Evolutionary conservation across 2,329 filamentous ascomycete species (phyloP).

Genomic region (Sporothrix variecibatus): DNA sequence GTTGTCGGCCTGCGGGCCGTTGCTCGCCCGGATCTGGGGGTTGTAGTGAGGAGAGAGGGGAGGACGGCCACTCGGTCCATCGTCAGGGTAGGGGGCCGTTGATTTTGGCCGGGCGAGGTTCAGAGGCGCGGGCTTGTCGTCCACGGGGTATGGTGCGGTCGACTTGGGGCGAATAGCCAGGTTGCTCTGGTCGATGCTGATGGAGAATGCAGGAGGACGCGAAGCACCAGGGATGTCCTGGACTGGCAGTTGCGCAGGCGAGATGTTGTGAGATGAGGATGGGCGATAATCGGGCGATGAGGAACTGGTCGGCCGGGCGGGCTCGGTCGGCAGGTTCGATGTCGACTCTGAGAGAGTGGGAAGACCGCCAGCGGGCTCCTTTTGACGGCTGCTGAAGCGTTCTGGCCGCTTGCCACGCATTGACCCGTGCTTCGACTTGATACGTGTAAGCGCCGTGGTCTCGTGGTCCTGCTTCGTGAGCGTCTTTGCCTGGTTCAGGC

Average conservation of each 20-base stretch:
- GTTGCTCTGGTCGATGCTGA: constrained; percentile 48
- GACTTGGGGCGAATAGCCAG: constrained; percentile 52
- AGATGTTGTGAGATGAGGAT: constrained; percentile 41
- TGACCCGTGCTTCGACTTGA: constrained; percentile 78
- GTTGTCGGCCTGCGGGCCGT: constrained; percentile 47
- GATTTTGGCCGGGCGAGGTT: constrained; percentile 49
- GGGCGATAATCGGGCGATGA: constrained; percentile 45
- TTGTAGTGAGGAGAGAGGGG: constrained; percentile 47
- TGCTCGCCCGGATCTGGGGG: constrained; percentile 52
- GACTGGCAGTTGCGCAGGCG: constrained; percentile 40
- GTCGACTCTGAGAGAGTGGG: constrained; percentile 52
- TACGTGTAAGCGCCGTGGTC: constrained; percentile 81
- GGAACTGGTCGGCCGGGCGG: constrained; percentile 26
- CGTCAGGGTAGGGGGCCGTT: constrained; percentile 55
- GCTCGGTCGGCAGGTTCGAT: constrained; percentile 37
- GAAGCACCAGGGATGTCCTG: constrained; percentile 51
- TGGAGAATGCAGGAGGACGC: constrained; percentile 53
- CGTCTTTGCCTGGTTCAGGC: constrained; percentile 77
- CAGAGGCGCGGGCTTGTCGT: constrained; percentile 60
- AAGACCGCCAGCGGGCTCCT: constrained; percentile 44
- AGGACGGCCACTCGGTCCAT: constrained; percentile 44
- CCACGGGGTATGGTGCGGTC: constrained; percentile 69
- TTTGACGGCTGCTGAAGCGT: constrained; percentile 49
- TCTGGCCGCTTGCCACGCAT: constrained; percentile 64
- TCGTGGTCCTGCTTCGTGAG: constrained; percentile 92